A percentile compares a stretch with the other conserved stretches of the same genome.
Evolutionary conservation across 2,329 filamentous ascomycete species (phyloP).

Genomic region (Fusarium lateritium): DNA sequence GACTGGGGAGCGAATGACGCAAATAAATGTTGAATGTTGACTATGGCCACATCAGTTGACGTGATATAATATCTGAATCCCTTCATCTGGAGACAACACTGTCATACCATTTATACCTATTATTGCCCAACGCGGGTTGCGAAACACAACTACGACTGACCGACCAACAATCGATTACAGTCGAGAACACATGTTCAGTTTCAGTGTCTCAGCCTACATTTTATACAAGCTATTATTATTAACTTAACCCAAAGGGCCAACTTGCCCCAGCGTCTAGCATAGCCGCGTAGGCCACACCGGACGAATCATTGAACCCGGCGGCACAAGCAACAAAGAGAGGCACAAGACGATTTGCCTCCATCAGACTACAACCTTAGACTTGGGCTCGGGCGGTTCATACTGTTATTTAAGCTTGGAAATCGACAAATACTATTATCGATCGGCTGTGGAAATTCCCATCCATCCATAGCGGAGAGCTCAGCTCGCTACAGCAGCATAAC

Average conservation of each 20-base stretch:
- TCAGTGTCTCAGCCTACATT: not conserved
- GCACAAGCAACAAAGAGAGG: slow-evolving; percentile 5
- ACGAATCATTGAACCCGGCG: slow-evolving; percentile 10
- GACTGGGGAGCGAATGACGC: slow-evolving; percentile 30
- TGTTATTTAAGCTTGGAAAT: not conserved
- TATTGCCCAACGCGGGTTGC: not conserved
- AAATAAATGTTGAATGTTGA: not conserved
- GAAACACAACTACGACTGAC: not conserved
- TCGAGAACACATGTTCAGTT: not conserved
- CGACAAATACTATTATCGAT: slow-evolving; percentile 15
- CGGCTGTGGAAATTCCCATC: not conserved
- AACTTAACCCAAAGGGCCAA: slow-evolving; percentile 1
- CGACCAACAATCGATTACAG: not conserved
- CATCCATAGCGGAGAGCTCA: not conserved
- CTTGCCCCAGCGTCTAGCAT: not conserved
- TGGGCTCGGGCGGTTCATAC: not conserved
- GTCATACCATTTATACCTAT: not conserved
- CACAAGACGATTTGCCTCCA: slow-evolving; percentile 12
- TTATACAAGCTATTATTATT: not conserved
- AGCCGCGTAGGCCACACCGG: slow-evolving; percentile 4
- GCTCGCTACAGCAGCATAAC: slow-evolving; percentile 1
- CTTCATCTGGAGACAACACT: not conserved
- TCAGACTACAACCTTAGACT: not conserved
- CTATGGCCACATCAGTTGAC: not conserved
- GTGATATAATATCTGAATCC: slow-evolving; percentile 12